phyloP scores from a whole-genome alignment of 495 filamentous ascomycete genomes.

The Letharia lupina region DNA sequence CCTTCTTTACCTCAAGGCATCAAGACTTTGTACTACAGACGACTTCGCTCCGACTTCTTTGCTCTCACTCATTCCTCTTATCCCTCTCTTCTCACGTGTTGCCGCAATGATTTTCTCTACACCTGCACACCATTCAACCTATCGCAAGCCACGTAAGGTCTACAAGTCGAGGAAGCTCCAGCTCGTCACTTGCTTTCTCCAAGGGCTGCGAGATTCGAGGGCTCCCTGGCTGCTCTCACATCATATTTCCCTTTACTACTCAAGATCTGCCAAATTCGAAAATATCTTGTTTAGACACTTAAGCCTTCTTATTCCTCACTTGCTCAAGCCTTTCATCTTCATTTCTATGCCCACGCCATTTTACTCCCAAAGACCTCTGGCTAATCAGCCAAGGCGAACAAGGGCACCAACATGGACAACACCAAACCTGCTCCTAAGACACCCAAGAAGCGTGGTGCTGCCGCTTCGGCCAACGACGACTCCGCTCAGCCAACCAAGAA shows the following conservation, averaged over 20 bases:
- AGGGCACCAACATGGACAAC: neutral
- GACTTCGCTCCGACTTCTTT: neutral
- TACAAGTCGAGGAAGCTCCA: neutral
- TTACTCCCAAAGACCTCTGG: neutral
- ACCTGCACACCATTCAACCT: neutral
- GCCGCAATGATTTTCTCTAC: neutral
- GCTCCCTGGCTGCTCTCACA: neutral
- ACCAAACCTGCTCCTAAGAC: constrained; percentile 1
- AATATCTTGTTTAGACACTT: neutral
- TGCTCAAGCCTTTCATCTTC: neutral
- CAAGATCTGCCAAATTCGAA: neutral
- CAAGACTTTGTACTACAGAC: neutral
- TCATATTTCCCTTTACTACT: neutral
- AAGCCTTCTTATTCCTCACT: neutral
- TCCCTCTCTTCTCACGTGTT: neutral
- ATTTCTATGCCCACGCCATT: neutral
- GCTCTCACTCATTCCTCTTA: neutral
- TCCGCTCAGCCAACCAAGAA: constrained; percentile 14
- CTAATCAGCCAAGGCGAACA: neutral
- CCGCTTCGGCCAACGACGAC: neutral
- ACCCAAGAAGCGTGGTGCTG: constrained; percentile 17
- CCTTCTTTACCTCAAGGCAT: neutral
- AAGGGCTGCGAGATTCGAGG: neutral
- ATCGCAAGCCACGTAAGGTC: neutral
- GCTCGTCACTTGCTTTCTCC: neutral